phyloP scores from a whole-genome alignment of 805 yeast genomes.

The Pichia cephalocereana region DNA sequence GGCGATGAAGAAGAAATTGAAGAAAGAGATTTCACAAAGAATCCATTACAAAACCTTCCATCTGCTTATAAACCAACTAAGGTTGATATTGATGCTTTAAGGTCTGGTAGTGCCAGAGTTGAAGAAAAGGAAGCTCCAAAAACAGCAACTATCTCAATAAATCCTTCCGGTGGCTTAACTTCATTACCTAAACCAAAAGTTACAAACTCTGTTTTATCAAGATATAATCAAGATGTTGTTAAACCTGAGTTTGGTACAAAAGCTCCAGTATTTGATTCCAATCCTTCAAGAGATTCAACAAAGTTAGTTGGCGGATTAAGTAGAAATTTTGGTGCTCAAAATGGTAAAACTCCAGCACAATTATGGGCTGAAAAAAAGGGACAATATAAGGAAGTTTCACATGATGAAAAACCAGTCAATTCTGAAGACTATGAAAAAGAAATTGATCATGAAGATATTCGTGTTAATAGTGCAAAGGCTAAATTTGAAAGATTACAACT shows the following conservation, averaged over 20 bases:
- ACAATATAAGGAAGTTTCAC: slow-evolving; percentile 38
- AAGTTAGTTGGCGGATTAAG: slow-evolving; percentile 51
- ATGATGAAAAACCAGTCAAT: slow-evolving; percentile 25
- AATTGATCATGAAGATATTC: slow-evolving; percentile 21
- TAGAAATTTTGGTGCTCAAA: slow-evolving; percentile 52
- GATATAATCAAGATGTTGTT: slow-evolving; percentile 32
- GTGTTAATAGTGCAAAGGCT: slow-evolving; percentile 25
- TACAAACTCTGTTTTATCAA: slow-evolving; percentile 38
- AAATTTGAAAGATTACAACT: slow-evolving; percentile 23
- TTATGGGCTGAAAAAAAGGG: slow-evolving; percentile 91
- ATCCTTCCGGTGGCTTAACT: slow-evolving; percentile 38
- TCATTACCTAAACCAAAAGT: slow-evolving; percentile 58
- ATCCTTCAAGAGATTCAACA: slow-evolving; percentile 30
- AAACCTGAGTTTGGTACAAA: slow-evolving; percentile 28
- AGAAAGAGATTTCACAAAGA: slow-evolving; percentile 42
- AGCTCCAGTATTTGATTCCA: slow-evolving; percentile 21
- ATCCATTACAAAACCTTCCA: slow-evolving; percentile 44
- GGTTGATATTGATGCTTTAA: slow-evolving; percentile 47
- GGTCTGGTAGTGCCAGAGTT: slow-evolving; percentile 22
- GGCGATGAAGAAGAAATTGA: slow-evolving; percentile 54
- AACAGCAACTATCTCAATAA: slow-evolving; percentile 35
- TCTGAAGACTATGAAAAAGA: slow-evolving; percentile 15
- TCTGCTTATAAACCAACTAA: slow-evolving; percentile 61
- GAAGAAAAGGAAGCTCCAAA: slow-evolving; percentile 23
- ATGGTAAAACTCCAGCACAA: slow-evolving; percentile 91